A percentile compares a stretch with the other conserved stretches of the same genome.
phyloP scores from a whole-genome alignment of 805 yeast species.

The Candida boleticola region DNA sequence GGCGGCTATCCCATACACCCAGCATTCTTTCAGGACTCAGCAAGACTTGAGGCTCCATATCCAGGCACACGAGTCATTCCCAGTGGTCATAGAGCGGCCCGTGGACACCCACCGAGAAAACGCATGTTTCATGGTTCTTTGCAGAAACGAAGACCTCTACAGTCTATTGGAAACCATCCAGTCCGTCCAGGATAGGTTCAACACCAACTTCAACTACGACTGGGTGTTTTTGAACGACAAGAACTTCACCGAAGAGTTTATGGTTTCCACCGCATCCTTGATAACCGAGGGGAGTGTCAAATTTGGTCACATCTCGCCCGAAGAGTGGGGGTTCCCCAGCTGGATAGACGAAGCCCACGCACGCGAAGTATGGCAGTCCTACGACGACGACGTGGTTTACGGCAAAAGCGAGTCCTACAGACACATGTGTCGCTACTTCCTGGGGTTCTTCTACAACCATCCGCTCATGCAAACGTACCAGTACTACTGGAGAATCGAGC shows the following conservation, averaged over 20 bases:
- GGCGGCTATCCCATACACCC: no score
- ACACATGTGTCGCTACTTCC: slow-evolving; percentile 59
- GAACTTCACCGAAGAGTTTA: slow-evolving; percentile 59
- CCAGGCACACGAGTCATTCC: no score
- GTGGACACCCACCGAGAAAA: slow-evolving; percentile 34
- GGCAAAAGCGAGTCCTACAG: slow-evolving; percentile 63
- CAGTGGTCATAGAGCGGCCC: neutral
- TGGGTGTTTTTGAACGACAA: slow-evolving; percentile 79
- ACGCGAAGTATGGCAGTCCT: slow-evolving; percentile 28
- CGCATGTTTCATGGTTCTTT: slow-evolving; percentile 69
- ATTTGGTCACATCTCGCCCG: slow-evolving; percentile 59
- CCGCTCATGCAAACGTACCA: slow-evolving; percentile 55
- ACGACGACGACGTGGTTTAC: slow-evolving; percentile 42
- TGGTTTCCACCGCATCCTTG: slow-evolving; percentile 40
- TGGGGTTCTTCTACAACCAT: slow-evolving; percentile 62
- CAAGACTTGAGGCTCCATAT: no score
- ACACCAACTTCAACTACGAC: slow-evolving; percentile 60
- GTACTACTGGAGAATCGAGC: slow-evolving; percentile 79
- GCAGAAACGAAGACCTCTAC: slow-evolving; percentile 64
- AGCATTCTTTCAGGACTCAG: no score
- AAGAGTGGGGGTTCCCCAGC: slow-evolving; percentile 71
- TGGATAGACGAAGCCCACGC: slow-evolving; percentile 54
- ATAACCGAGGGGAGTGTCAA: slow-evolving; percentile 56
- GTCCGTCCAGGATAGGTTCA: slow-evolving; percentile 66
- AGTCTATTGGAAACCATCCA: slow-evolving; percentile 57